phyloP scores from a whole-genome alignment of 2,329 filamentous ascomycete species.

The Aureobasidium sp. region DNA sequence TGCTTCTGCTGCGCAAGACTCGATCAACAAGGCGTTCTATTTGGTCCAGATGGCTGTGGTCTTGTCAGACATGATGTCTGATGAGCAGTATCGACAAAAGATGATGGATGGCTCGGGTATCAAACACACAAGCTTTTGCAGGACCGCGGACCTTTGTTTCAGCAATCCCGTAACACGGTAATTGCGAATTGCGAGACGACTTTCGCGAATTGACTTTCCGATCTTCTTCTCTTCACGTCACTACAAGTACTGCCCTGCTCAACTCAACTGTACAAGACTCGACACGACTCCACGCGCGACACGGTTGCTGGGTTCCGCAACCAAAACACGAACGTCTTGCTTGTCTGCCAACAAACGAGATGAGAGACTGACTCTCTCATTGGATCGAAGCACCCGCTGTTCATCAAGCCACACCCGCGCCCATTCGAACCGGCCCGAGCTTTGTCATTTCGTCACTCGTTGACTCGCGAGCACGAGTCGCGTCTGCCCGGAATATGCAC shows the following conservation, averaged over 20 bases:
- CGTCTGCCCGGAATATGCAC: not conserved
- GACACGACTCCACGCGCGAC: not conserved
- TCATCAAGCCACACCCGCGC: not conserved
- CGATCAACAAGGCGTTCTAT: not conserved
- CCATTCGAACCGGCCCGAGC: not conserved
- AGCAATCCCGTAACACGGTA: not conserved
- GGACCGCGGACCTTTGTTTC: slow-evolving; percentile 1
- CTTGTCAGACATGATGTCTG: not conserved
- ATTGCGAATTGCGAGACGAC: not conserved
- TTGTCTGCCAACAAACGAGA: not conserved
- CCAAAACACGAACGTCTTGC: not conserved
- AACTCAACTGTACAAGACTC: not conserved
- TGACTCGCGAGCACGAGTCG: not conserved
- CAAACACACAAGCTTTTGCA: slow-evolving; percentile 10
- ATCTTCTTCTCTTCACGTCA: not conserved
- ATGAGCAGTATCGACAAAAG: not conserved
- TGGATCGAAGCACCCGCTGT: not conserved
- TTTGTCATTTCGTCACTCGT: not conserved
- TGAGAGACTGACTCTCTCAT: not conserved
- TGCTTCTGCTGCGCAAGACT: not conserved
- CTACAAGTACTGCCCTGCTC: not conserved
- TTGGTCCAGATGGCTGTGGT: not conserved
- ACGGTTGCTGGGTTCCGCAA: not conserved
- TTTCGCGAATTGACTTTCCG: not conserved
- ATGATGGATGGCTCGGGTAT: not conserved